Conservation (phyloP, 306 rosid species). For the Delonix regia region DNA sequence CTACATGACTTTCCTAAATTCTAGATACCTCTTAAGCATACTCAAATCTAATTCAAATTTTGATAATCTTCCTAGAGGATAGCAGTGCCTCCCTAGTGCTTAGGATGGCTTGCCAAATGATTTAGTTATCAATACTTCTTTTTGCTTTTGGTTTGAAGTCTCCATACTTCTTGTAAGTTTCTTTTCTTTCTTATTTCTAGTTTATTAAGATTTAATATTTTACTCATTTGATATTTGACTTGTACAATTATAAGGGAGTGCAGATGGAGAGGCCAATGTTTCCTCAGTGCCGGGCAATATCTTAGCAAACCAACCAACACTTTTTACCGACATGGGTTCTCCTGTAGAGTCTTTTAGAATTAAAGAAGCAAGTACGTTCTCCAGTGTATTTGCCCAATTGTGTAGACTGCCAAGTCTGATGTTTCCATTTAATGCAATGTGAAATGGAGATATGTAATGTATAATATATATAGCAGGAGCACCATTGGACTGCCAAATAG, state of each 20-base stretch:
- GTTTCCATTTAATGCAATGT: slow-evolving; percentile 15
- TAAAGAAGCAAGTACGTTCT: slow-evolving; percentile 68
- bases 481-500: slow-evolving; percentile 47
- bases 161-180: not conserved
- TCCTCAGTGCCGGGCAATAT: slow-evolving; percentile 38
- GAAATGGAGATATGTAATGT: slow-evolving; percentile 28
- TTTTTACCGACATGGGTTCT: slow-evolving; percentile 40
- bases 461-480: slow-evolving; percentile 51
- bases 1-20: not conserved
- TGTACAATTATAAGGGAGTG: slow-evolving; percentile 43
- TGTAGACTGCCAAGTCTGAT: slow-evolving; percentile 33
- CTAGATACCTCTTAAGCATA: not conserved
- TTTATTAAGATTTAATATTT: slow-evolving; percentile 18
- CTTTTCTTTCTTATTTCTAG: slow-evolving; percentile 33
- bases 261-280: slow-evolving; percentile 42
- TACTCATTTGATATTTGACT: slow-evolving; percentile 2
- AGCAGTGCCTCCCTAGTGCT: slow-evolving; percentile 14
- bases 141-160: slow-evolving; percentile 35
- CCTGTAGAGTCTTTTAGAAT: slow-evolving; percentile 41
- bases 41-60: slow-evolving; percentile 10
- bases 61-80: slow-evolving; percentile 10
- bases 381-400: slow-evolving; percentile 35
- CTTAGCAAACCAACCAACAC: slow-evolving; percentile 42
- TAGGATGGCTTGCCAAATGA: slow-evolving; percentile 21
- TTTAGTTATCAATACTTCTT: slow-evolving; percentile 25